phyloP scores from a whole-genome alignment of 177 flowering plant species.

The Vitis hybrid region DNA sequence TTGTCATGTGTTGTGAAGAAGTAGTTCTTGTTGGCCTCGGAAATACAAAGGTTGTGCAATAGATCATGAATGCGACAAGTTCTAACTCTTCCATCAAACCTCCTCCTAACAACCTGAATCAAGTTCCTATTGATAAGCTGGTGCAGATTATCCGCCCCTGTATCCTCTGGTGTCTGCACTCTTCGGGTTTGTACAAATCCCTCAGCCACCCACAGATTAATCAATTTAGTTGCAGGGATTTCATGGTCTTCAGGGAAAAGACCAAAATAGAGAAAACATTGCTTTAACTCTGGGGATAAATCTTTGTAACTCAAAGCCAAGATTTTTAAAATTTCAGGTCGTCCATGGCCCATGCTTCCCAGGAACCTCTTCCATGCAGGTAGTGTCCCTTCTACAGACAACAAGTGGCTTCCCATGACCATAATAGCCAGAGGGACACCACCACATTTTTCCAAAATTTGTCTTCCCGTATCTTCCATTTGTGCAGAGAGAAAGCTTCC shows the following conservation, averaged over 20 bases:
- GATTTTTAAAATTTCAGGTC: not conserved
- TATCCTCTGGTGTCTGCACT: not conserved
- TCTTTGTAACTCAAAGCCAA: conserved; percentile 12
- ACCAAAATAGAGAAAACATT: conserved; percentile 6
- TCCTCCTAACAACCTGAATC: not conserved
- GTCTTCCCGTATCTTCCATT: not conserved
- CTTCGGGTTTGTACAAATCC: not conserved
- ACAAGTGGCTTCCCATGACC: conserved; percentile 4
- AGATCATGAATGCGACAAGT: conserved; percentile 13
- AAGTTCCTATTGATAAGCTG: conserved; percentile 11
- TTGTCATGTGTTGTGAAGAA: not conserved
- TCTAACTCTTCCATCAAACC: not conserved
- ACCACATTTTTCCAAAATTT: conserved; percentile 7
- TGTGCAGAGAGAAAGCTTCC: not conserved
- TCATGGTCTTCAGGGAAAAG: conserved; percentile 6
- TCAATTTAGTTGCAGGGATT: conserved; percentile 1
- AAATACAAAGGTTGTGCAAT: conserved; percentile 6
- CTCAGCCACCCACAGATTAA: conserved; percentile 9
- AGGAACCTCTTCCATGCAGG: conserved; percentile 8
- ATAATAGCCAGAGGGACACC: conserved; percentile 16
- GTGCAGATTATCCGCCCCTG: conserved; percentile 1
- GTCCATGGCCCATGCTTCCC: conserved; percentile 2
- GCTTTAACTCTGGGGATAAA: conserved; percentile 3
- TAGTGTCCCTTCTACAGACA: not conserved
- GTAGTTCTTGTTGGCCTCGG: not conserved